phyloP scores from a whole-genome alignment of 805 yeast genomes.

The Wickerhamiella australiensis region DNA sequence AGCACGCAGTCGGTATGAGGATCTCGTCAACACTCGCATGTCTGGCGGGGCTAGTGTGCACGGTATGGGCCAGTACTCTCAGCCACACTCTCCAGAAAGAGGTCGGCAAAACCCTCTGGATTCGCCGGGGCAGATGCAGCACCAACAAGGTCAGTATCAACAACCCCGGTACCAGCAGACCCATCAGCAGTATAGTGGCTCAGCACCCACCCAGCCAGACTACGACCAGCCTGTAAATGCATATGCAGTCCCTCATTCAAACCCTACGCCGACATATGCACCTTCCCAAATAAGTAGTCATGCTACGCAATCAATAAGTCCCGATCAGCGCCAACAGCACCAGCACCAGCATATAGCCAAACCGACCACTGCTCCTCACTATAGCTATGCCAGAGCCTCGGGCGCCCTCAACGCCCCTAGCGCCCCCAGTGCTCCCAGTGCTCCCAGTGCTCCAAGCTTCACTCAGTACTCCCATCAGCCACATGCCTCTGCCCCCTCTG shows the following conservation, averaged over 20 bases:
- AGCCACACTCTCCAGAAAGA: background rate
- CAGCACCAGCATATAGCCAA: background rate
- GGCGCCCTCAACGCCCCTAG: background rate
- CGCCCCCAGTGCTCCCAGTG: background rate
- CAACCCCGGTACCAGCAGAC: background rate
- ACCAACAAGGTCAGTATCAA: too few relatives aligned
- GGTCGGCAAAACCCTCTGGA: background rate
- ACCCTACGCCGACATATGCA: too few relatives aligned
- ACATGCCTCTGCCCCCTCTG: background rate
- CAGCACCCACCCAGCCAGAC: background rate
- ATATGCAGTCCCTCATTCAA: background rate
- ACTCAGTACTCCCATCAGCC: background rate
- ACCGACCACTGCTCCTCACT: background rate
- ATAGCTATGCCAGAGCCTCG: background rate
- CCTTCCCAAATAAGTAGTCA: too few relatives aligned
- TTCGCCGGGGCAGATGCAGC: too few relatives aligned
- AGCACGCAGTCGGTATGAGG: slow-evolving; percentile 60
- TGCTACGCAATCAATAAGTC: too few relatives aligned
- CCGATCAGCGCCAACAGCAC: background rate
- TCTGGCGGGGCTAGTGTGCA: background rate
- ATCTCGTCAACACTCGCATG: slow-evolving; percentile 32
- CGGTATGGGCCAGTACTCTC: slow-evolving; percentile 5
- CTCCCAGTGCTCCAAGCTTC: too few relatives aligned
- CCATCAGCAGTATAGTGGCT: background rate
- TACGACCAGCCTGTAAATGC: background rate